Conservation (phyloP, 805 yeast genomes). For the Candida rishiriensis region DNA sequence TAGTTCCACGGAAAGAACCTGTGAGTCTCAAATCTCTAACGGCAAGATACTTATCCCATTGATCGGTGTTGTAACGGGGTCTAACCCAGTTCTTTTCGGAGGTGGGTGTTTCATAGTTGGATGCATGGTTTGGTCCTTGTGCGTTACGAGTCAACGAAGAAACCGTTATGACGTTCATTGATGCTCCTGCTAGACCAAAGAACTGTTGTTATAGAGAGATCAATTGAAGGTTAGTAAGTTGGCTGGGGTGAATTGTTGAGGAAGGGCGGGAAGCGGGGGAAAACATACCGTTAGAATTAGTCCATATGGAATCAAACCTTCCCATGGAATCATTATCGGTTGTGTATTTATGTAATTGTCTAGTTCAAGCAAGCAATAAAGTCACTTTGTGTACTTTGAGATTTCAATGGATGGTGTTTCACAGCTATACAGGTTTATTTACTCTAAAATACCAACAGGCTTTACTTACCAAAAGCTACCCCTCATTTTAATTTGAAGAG, state of each 20-base stretch:
- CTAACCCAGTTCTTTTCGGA: slow-evolving; percentile 46
- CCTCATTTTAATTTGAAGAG: too few species aligned
- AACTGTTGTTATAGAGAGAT: too few species aligned
- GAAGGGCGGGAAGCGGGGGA: too few species aligned
- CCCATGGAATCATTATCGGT: slow-evolving; percentile 57
- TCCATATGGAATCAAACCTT: slow-evolving; percentile 60
- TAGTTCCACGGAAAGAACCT: slow-evolving; percentile 67
- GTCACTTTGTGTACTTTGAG: too few species aligned
- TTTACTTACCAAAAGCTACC: too few species aligned
- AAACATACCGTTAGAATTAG: slow-evolving; percentile 47
- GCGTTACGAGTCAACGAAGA: slow-evolving; percentile 28
- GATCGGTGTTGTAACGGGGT: slow-evolving; percentile 49
- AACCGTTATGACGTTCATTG: slow-evolving; percentile 32
- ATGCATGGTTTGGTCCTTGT: slow-evolving; percentile 33
- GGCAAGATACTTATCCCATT: slow-evolving; percentile 53
- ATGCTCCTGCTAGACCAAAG: slow-evolving; percentile 52
- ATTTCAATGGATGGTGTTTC: too few species aligned
- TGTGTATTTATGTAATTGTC: too few species aligned
- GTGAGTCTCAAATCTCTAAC: slow-evolving; percentile 76
- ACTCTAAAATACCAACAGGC: too few species aligned
- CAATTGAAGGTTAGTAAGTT: too few species aligned
- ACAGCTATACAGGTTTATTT: too few species aligned
- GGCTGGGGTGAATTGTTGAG: too few species aligned
- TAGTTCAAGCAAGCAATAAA: too few species aligned
- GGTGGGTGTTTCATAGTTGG: slow-evolving; percentile 35